Conservation (phyloP, 106 monocot genomes). For the Dioscorea zingiberensis region DNA sequence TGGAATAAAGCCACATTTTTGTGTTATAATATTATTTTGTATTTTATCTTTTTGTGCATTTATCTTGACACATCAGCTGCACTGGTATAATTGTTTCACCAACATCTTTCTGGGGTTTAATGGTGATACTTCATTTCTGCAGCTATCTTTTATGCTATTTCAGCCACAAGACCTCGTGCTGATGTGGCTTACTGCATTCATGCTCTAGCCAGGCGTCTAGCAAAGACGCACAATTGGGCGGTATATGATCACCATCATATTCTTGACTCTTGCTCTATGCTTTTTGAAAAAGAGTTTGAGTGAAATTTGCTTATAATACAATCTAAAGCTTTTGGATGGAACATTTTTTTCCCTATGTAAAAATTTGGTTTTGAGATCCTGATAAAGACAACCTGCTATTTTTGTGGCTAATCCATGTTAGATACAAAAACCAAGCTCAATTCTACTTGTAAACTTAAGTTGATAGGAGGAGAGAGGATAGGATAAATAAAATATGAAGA, state of each 20-base stretch:
- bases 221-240: conserved; percentile 89
- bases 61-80: too few species aligned
- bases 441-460: too few species aligned
- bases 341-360: background rate
- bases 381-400: background rate
- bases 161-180: conserved; percentile 77
- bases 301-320: background rate
- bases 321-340: background rate
- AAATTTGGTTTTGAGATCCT: background rate
- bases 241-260: conserved; percentile 26
- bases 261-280: too few species aligned
- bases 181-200: conserved; percentile 92
- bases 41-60: too few species aligned
- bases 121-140: conserved; percentile 9
- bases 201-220: conserved; percentile 77
- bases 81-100: too few species aligned
- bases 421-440: too few species aligned
- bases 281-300: too few species aligned
- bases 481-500: too few species aligned
- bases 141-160: conserved; percentile 85
- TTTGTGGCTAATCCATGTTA: background rate
- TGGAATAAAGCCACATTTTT: too few species aligned
- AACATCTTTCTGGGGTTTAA: too few species aligned
- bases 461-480: too few species aligned
- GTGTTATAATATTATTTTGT: too few species aligned